These are phyloP conservation scores for Diaporthe citriasiana DNA, from an alignment of 2,329 filamentous ascomycete genomes.

Conservation along the genomic window DNA sequence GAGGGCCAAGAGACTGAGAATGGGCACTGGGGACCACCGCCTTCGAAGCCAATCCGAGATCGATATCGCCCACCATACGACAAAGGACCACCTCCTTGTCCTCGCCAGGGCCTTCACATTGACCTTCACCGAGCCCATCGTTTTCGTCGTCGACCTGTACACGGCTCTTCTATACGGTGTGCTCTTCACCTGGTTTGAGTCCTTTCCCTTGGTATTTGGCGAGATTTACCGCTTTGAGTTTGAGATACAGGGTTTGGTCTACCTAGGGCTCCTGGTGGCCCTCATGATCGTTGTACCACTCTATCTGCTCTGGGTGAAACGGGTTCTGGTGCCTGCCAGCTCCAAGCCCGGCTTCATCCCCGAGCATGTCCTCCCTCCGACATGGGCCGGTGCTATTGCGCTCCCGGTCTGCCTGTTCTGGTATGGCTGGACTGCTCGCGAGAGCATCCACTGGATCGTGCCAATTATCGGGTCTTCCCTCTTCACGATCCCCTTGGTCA, in stretches of 20 bases:
- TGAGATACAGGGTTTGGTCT: conserved; percentile 15
- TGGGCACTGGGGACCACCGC: neutral
- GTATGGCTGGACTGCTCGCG: conserved; percentile 66
- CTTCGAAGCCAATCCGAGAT: conserved; percentile 6
- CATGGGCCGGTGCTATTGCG: conserved; percentile 42
- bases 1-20: neutral
- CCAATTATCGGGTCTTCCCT: conserved; percentile 60
- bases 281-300: neutral
- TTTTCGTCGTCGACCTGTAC: conserved; percentile 17
- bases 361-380: conserved; percentile 18
- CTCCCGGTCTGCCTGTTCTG: conserved; percentile 65
- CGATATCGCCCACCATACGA: conserved; percentile 11
- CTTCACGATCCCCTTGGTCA: neutral
- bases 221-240: conserved; percentile 5
- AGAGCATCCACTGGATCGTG: conserved; percentile 65
- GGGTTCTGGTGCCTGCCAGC: conserved; percentile 7
- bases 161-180: conserved; percentile 20
- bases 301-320: conserved; percentile 2
- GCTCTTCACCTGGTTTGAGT: conserved; percentile 31
- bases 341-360: conserved; percentile 3
- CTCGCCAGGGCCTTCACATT: conserved; percentile 10
- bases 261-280: conserved; percentile 1
- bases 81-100: conserved; percentile 9
- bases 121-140: conserved; percentile 20
- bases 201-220: conserved; percentile 25